These are phyloP conservation scores for Pseudozyma hubeiensis DNA, from an alignment of 1,284 basidiomycete genomes.

Conservation along the genomic window DNA sequence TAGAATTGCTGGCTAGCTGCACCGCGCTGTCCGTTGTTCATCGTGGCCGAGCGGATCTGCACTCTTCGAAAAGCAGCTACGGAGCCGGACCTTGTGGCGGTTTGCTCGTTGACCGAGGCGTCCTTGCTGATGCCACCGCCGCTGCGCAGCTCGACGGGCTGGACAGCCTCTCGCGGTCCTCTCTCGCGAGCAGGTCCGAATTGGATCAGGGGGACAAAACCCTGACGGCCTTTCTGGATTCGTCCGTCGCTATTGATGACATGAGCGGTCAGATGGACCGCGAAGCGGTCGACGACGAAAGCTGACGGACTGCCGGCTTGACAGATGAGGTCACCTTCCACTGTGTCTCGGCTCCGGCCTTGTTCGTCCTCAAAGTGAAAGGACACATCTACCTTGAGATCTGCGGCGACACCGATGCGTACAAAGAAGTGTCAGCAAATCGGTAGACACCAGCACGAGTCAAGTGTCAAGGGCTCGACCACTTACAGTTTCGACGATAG, in stretches of 20 bases:
- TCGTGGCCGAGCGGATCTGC: constrained; percentile 50
- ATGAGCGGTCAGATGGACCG: constrained; percentile 34
- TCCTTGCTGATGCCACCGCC: constrained; percentile 30
- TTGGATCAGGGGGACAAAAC: constrained; percentile 42
- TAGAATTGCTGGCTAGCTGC: constrained; percentile 48
- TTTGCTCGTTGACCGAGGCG: constrained; percentile 30
- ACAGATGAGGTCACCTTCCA: constrained; percentile 16
- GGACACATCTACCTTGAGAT: constrained; percentile 43
- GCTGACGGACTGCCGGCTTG: background rate
- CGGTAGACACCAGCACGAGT: background rate
- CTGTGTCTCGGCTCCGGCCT: constrained; percentile 13
- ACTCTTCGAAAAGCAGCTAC: constrained; percentile 42
- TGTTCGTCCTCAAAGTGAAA: constrained; percentile 27
- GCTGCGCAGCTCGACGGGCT: constrained; percentile 18
- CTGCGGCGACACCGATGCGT: background rate
- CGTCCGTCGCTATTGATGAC: constrained; percentile 22
- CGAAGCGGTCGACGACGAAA: constrained; percentile 24
- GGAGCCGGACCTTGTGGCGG: constrained; percentile 9
- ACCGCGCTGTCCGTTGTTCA: constrained; percentile 48
- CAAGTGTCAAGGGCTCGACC: background rate
- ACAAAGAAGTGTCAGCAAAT: background rate
- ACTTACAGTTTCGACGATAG: constrained; percentile 45
- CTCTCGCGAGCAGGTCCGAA: constrained; percentile 48
- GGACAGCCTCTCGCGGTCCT: constrained; percentile 34
- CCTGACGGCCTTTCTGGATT: constrained; percentile 23